phyloP scores from a whole-genome alignment of 345 rosid species.

The Abelmoschus esculentus region DNA sequence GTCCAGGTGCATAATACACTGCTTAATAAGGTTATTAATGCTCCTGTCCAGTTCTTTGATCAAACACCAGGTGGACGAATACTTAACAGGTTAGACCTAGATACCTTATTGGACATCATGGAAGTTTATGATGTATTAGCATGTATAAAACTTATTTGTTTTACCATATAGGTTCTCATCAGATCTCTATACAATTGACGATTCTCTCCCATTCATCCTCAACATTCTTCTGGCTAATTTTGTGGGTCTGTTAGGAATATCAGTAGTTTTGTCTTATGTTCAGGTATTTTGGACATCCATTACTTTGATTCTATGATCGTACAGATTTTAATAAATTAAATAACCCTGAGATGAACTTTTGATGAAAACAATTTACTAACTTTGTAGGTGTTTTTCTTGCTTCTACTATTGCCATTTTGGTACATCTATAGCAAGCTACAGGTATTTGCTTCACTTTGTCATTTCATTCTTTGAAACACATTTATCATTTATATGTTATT shows the following conservation, averaged over 20 bases:
- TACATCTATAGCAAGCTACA: slow-evolving; percentile 79
- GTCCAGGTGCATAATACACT: slow-evolving; percentile 56
- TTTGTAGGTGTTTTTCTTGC: slow-evolving; percentile 67
- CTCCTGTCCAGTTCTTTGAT: slow-evolving; percentile 80
- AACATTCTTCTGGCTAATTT: slow-evolving; percentile 90
- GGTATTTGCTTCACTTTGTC: slow-evolving; percentile 43
- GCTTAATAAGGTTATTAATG: slow-evolving; percentile 60
- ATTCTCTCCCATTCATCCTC: slow-evolving; percentile 92
- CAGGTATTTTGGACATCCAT: slow-evolving; percentile 47
- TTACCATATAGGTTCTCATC: slow-evolving; percentile 61
- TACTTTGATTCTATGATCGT: slow-evolving; percentile 4
- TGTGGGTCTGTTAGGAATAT: slow-evolving; percentile 81
- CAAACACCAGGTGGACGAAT: slow-evolving; percentile 95
- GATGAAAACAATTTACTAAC: not conserved
- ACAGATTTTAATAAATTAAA: not conserved
- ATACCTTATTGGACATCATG: slow-evolving; percentile 2
- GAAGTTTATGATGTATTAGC: slow-evolving; percentile 11
- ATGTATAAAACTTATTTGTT: slow-evolving; percentile 2
- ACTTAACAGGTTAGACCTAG: slow-evolving; percentile 68
- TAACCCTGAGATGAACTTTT: not conserved
- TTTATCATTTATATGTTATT: not conserved
- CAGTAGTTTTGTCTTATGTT: slow-evolving; percentile 72
- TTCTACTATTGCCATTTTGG: slow-evolving; percentile 84
- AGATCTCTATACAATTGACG: slow-evolving; percentile 88
- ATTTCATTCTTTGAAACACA: not conserved